These are phyloP conservation scores for Mortierella sp. DNA, from an alignment of 371 early-diverging fungal genomes.

Conservation along the genomic window DNA sequence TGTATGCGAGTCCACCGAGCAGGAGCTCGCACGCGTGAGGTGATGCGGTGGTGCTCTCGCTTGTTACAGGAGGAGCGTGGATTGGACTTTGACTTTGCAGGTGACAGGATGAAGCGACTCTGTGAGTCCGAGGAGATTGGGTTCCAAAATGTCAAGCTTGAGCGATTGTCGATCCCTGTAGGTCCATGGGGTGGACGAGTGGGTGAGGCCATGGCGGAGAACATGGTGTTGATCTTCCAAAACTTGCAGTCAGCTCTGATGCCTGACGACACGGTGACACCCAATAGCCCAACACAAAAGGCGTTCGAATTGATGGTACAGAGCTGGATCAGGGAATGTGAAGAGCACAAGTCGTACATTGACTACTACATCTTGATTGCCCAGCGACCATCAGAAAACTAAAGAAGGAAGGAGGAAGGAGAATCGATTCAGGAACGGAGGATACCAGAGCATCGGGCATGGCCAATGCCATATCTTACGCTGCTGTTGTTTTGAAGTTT, in stretches of 20 bases:
- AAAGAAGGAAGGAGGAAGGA: background rate
- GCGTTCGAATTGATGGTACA: constrained; percentile 48
- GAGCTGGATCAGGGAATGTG: constrained; percentile 51
- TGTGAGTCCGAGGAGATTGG: constrained; percentile 44
- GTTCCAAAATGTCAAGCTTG: constrained; percentile 40
- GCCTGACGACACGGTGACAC: constrained; percentile 6
- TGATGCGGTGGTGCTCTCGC: constrained; percentile 45
- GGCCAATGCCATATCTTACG: no score
- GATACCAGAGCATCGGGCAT: no score
- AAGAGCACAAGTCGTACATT: constrained; percentile 46
- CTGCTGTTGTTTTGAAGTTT: no score
- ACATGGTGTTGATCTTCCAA: constrained; percentile 52
- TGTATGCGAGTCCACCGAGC: constrained; percentile 52
- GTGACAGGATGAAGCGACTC: constrained; percentile 45
- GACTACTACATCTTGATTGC: constrained; percentile 47
- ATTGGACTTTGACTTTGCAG: constrained; percentile 51
- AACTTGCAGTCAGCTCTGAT: constrained; percentile 40
- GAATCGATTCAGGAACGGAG: background rate
- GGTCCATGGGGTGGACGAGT: constrained; percentile 50
- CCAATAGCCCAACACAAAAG: constrained; percentile 20
- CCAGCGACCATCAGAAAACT: constrained; percentile 29
- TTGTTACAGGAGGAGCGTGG: constrained; percentile 50
- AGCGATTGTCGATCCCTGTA: constrained; percentile 47
- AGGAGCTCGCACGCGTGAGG: constrained; percentile 39
- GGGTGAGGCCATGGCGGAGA: constrained; percentile 52